These are phyloP conservation scores for Chytridiales sp. DNA, from an alignment of 371 early-diverging fungal genomes.

Conservation along the genomic window DNA sequence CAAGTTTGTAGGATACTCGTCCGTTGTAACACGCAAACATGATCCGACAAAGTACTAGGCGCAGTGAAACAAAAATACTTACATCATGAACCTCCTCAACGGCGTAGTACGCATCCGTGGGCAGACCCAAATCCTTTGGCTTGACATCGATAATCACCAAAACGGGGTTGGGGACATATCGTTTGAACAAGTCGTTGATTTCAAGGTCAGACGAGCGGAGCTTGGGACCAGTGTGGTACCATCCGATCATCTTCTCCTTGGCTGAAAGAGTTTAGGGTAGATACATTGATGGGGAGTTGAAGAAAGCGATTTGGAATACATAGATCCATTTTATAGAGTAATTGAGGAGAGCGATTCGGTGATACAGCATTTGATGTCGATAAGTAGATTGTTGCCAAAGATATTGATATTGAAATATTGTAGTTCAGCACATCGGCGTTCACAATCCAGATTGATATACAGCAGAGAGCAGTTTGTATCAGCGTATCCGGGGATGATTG, in stretches of 20 bases:
- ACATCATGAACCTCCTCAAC: conserved; percentile 91
- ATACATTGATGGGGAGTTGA: conserved; percentile 6
- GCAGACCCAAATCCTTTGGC: conserved; percentile 88
- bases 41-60: background rate
- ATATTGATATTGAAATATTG: no score
- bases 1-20: background rate
- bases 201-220: conserved; percentile 96
- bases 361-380: background rate
- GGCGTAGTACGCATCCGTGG: conserved; percentile 95
- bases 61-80: conserved; percentile 25
- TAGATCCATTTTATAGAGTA: background rate
- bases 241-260: conserved; percentile 97
- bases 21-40: background rate
- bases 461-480: no score
- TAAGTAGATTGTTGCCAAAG: no score
- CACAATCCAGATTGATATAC: no score
- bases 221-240: conserved; percentile 99
- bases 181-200: conserved; percentile 97
- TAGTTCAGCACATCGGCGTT: no score
- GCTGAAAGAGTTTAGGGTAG: conserved; percentile 49
- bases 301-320: background rate
- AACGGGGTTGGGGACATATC: conserved; percentile 93
- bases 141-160: conserved; percentile 93
- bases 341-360: background rate
- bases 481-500: no score